Base-by-base conservation (phyloP, 306 rosid species). In the Cicer bijugum region DNA sequence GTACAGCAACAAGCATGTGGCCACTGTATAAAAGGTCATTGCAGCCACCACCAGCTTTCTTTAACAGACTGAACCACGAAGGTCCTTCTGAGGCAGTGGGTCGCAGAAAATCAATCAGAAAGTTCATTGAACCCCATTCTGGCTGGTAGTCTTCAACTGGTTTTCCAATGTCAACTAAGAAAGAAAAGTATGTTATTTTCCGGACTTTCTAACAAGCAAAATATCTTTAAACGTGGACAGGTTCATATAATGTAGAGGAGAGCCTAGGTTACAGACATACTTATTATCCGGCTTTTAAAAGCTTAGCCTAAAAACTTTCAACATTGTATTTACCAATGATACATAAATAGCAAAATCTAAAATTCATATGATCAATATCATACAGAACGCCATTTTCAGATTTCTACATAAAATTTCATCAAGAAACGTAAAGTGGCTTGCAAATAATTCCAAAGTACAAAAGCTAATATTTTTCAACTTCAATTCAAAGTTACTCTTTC, bases 11-110 rank as follows among this genome's bases (percentile, higher is more conserved):
- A 10, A 94, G 84, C 91, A 94, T 87, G 90, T 94, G 98, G 57
- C 98, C 98, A 53, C 98, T 94, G 83, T 84, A 94, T 58, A 94
- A 14, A 51, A 94, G 97, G 86, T 94, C 98, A 75, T 93, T 93
- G 88, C 98, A 93, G 73, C 98, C 98, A 6, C 98, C 98, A 69
- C 87, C 98, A 8, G 98, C 97, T 77, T 81, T 91, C 85, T 69
- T 94, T 59, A 94, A 89, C 78, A 88, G 72, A 94, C 77, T 66
- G 85, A 52, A 87, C 98, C 98, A 94, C 8, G 92, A 44, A 72
- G 97, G 58, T 82, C 94, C 97, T 71, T 91, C 97, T 0, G 86
- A 70, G 20, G 75, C 67, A 7, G 89, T 87, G 6, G 98, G 97
- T 35, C 98, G 89, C 45, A 93, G 78, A 75, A 89, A 85, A 87